Percentiles rank a stretch among this genome's conserved stretches.
These are phyloP conservation scores for Fusarium sp. DNA, from an alignment of 2,329 filamentous ascomycete species.

Conservation along the genomic window DNA sequence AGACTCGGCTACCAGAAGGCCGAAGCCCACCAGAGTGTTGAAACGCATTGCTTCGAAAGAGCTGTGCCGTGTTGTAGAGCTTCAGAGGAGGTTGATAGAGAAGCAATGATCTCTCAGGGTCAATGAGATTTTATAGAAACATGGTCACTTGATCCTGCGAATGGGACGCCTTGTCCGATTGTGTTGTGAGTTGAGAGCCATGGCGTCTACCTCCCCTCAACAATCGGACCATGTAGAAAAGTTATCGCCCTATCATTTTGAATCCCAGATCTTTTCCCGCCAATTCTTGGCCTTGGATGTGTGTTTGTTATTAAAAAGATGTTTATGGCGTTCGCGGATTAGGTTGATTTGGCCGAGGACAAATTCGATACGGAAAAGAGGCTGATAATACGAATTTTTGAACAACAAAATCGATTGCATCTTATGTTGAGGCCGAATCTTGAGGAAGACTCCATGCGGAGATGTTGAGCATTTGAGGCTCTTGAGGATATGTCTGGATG, in stretches of 20 bases:
- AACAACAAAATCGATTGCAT: not conserved
- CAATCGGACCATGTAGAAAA: not conserved
- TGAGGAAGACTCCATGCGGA: not conserved
- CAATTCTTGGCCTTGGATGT: not conserved
- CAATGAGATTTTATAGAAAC: not conserved
- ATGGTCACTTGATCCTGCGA: not conserved
- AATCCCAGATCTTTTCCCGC: not conserved
- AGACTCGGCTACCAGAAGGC: constrained; percentile 13
- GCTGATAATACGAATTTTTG: not conserved
- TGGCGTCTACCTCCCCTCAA: not conserved
- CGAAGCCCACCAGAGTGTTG: not conserved
- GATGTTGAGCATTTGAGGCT: not conserved
- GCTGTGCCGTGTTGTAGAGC: not conserved
- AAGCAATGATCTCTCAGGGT: not conserved
- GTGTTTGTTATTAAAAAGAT: not conserved
- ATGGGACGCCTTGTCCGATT: not conserved
- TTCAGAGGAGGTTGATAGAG: not conserved
- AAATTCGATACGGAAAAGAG: not conserved
- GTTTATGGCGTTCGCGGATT: not conserved
- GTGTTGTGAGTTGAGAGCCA: not conserved
- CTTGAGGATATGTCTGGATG: not conserved
- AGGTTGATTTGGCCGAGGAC: not conserved
- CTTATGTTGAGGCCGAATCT: not conserved
- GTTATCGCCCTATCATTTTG: not conserved
- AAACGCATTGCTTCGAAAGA: constrained; percentile 3